Base-by-base conservation (phyloP, 495 filamentous ascomycete genomes). In the Tuber brumale region DNA sequence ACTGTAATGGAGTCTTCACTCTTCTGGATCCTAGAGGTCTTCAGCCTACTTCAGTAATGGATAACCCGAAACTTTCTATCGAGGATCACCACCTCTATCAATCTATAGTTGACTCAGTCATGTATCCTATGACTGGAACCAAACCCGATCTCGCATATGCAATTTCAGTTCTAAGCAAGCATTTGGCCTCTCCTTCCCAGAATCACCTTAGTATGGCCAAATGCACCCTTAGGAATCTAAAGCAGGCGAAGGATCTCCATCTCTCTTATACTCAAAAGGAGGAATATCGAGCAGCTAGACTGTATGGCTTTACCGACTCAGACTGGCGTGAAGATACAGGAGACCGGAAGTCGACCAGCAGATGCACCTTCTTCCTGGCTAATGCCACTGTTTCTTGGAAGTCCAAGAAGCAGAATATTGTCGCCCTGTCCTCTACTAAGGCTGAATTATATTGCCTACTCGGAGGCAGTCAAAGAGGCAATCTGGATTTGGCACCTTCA, bases 361-460 rank as follows among this genome's bases (percentile, higher is more conserved):
- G 37, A 39, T 39, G 5, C 1, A 39, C 37, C 1, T 39, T 39
- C 5, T 4, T 39, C 1, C 1, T 39, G 1, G 37, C 37, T 3
- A 39, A 39, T 39, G 37, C 37, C 0, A 4, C 37, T 39, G 37
- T 39, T 4, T 39, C 37, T 3, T 39, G 37, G 37, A 39, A 39
- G 5, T 39, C 1, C 1, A 39, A 39, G 5, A 39, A 42, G 41
- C 41, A 42, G 1, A 42, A 6, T 8, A 7, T 46, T 12, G 18
- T 74, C 0, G 73, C 51, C 10, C 19, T 74, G 8, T 74, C 73
- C 43, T 61, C 73, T 0, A 3, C 14, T 1, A 51, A 74, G 35
- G 51, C n/a, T 51, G 1, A 23, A 74, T 43, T 70, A 70, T 27
- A 70, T 74, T n/a, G 73, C 46, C 2, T 74, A 51, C 73, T 74